Base-by-base conservation (phyloP, 2,329 filamentous ascomycete species). In the Hirsutella minnesotensis region DNA sequence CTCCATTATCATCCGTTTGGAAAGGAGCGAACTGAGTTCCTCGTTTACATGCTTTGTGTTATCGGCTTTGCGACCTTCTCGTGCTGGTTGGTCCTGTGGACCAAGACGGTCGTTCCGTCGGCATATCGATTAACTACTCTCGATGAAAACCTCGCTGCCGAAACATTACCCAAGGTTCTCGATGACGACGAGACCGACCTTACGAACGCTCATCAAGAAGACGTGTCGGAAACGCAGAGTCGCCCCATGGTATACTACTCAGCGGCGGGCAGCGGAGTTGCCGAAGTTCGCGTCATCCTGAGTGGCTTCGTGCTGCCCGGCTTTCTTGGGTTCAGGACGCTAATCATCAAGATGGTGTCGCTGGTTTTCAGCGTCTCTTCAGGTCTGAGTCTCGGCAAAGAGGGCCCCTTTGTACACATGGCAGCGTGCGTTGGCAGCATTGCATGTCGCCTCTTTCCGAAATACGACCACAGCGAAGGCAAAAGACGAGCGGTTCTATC, bases 281-380 rank as follows among this genome's bases (percentile, higher is more conserved):
- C 92, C 7, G 92, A 98, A 65, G 90, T 96, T 44, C 89, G 92
- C 50, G 92, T 96, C 46, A 96, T 96, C 45, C 75, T 96, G n/a
- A 95, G 88, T 54, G 92, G 92, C 5, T 98, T 96, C 56, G 90
- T 98, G 43, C 69, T 98, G 43, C 92, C 96, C 68, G 90, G 92
- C 1, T 96, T 96, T 58, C 74, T 98, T 8, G 92, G 92, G 52
- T 62, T 94, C 33, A 85, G 83, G 56, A 96, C 92, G 0, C 71
- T 98, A 24, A 62, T 90, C 5, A 75, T 94, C 64, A 98, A 98
- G 60, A 85, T 86, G 1, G 54, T 84, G 15, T 88, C 83, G 13
- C 68, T 98, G 38, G 77, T 95, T 45, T 71, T 96, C 44, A 94
- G 86, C 58, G 88, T 96, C 33, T 83, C 88, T 2, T 96, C 92